Conservation (phyloP, 331 rosid species). For the Cydonia oblonga region DNA sequence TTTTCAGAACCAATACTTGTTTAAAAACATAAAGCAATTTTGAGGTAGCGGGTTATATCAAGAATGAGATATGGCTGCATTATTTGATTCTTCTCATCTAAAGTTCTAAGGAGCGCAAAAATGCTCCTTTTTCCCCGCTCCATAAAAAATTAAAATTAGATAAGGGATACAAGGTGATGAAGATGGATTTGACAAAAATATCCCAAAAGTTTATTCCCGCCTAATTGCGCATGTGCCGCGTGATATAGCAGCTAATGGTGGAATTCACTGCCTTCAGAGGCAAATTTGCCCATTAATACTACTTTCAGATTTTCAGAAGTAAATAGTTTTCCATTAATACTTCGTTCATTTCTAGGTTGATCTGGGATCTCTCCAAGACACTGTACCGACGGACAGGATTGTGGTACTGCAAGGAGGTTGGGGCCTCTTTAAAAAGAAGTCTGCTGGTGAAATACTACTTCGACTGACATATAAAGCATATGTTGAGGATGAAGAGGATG, state of each 20-base stretch:
- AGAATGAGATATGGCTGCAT: not conserved
- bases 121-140: not conserved
- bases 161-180: not conserved
- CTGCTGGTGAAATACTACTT: slow-evolving; percentile 84
- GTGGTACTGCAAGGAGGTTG: slow-evolving; percentile 72
- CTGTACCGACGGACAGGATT: slow-evolving; percentile 92
- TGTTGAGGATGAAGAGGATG: slow-evolving; percentile 99
- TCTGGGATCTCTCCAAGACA: slow-evolving; percentile 79
- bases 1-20: too few relatives aligned
- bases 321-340: not conserved
- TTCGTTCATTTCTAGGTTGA: slow-evolving; percentile 40
- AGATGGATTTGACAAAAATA: not conserved
- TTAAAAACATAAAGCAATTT: too few relatives aligned
- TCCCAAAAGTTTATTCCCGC: not conserved
- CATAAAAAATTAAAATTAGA: not conserved
- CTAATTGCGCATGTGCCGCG: not conserved
- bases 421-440: slow-evolving; percentile 59
- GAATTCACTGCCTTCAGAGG: not conserved
- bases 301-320: not conserved
- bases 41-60: not conserved
- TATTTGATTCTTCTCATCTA: not conserved
- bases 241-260: not conserved
- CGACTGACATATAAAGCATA: slow-evolving; percentile 93
- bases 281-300: not conserved
- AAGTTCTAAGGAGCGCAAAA: not conserved